Percentiles rank a stretch among this genome's conserved stretches.
Conservation (phyloP, 2,329 filamentous ascomycete species). For the Furcasterigmium furcatum region DNA sequence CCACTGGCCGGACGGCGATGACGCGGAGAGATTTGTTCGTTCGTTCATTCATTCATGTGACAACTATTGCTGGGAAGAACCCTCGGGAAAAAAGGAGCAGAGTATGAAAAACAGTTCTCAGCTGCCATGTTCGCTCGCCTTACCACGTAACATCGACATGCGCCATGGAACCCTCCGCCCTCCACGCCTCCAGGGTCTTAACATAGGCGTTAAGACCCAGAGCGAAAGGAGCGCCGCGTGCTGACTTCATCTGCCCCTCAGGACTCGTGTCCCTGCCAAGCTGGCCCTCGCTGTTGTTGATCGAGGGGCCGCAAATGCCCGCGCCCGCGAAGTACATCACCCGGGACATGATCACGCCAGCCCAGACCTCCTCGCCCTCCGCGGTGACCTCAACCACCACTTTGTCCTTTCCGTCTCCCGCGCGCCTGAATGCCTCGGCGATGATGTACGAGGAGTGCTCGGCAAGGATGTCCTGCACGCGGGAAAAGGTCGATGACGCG, state of each 20-base stretch:
- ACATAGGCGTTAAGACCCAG: slow-evolving; percentile 26
- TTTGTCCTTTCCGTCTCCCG: slow-evolving; percentile 10
- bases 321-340: slow-evolving; percentile 35
- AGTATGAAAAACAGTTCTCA: neutral
- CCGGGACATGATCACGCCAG: slow-evolving; percentile 30
- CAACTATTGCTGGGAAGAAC: neutral
- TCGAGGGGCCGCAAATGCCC: slow-evolving; percentile 50
- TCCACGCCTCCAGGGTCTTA: slow-evolving; percentile 20
- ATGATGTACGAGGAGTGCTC: slow-evolving; percentile 39
- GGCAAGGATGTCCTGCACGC: slow-evolving; percentile 27
- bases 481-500: slow-evolving; percentile 32
- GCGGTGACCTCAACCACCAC: slow-evolving; percentile 37
- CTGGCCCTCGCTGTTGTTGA: slow-evolving; percentile 44
- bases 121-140: neutral
- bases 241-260: slow-evolving; percentile 27
- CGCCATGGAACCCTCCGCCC: slow-evolving; percentile 22
- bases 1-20: no score
- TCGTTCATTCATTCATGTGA: no score
- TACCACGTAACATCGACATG: slow-evolving; percentile 7
- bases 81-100: neutral
- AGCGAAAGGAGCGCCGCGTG: slow-evolving; percentile 22
- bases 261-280: slow-evolving; percentile 15
- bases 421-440: slow-evolving; percentile 15
- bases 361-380: slow-evolving; percentile 46
- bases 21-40: no score